These are phyloP conservation scores for Pseudomonodictys pantanalensis DNA, from an alignment of 495 filamentous ascomycete genomes.

Conservation along the genomic window DNA sequence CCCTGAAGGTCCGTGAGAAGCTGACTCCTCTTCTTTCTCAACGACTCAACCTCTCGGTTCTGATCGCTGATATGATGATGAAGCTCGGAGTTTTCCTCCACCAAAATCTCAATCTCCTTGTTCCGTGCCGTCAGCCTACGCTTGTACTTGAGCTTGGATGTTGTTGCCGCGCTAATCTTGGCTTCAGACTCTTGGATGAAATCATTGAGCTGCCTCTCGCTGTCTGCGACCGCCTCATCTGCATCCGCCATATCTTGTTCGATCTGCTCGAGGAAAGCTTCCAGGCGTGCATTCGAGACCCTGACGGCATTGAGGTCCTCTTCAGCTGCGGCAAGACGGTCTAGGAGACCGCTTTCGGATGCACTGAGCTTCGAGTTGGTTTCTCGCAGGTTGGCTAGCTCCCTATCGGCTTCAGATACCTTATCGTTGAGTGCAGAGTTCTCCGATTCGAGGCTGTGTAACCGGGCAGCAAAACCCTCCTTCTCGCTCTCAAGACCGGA, in stretches of 20 bases:
- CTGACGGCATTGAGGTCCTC: conserved; percentile 17
- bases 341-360: conserved; percentile 20
- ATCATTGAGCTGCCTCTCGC: conserved; percentile 19
- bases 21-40: conserved; percentile 38
- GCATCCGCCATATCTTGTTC: conserved; percentile 28
- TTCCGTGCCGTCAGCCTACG: conserved; percentile 10
- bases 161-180: conserved; percentile 11
- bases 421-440: neutral
- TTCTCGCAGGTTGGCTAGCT: neutral
- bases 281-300: conserved; percentile 17
- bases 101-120: conserved; percentile 27
- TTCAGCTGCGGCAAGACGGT: conserved; percentile 21
- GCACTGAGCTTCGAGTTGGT: conserved; percentile 18
- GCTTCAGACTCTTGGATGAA: conserved; percentile 22
- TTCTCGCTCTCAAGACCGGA: neutral
- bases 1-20: conserved; percentile 36
- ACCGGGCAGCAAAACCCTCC: neutral
- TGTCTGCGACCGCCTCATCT: conserved; percentile 24
- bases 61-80: conserved; percentile 14
- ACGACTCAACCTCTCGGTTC: conserved; percentile 4
- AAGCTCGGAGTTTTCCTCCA: conserved; percentile 23
- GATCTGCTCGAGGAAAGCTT: conserved; percentile 23
- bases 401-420: neutral
- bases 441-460: neutral
- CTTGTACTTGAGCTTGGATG: conserved; percentile 27